Percentiles rank a stretch among this genome's conserved stretches.
These are phyloP conservation scores for Vigna unguiculata DNA, from an alignment of 306 rosid genomes.

Conservation along the genomic window DNA sequence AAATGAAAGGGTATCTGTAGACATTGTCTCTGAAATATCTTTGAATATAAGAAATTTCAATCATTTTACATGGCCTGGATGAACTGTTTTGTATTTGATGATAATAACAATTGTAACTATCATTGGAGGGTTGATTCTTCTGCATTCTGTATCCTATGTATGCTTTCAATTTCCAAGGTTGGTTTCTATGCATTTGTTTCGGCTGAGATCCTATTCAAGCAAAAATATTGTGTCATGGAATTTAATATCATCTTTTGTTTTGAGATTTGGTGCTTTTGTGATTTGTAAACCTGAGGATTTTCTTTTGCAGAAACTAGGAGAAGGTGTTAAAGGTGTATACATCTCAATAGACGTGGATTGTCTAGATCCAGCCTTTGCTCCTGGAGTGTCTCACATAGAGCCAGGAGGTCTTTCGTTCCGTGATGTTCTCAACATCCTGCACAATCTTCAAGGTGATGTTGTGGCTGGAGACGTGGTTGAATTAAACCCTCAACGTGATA, in stretches of 20 bases:
- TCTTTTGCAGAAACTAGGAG: conserved; percentile 84
- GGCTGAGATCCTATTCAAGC: background rate
- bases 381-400: conserved; percentile 97
- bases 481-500: conserved; percentile 94
- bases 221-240: background rate
- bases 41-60: background rate
- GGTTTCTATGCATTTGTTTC: background rate
- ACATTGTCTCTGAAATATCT: background rate
- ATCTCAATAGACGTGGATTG: conserved; percentile 90
- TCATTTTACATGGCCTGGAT: background rate
- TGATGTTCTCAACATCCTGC: conserved; percentile 87
- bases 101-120: background rate
- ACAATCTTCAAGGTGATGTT: conserved; percentile 83
- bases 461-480: conserved; percentile 94
- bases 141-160: background rate
- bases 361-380: conserved; percentile 97
- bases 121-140: background rate
- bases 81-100: background rate
- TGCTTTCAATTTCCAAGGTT: conserved; percentile 35
- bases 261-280: background rate
- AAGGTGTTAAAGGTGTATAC: conserved; percentile 92
- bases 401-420: conserved; percentile 98
- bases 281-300: conserved; percentile 15
- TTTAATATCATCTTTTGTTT: background rate
- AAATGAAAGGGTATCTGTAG: background rate